Conservation (phyloP, 2,329 filamentous ascomycete species). For the Fusarium secorum region DNA sequence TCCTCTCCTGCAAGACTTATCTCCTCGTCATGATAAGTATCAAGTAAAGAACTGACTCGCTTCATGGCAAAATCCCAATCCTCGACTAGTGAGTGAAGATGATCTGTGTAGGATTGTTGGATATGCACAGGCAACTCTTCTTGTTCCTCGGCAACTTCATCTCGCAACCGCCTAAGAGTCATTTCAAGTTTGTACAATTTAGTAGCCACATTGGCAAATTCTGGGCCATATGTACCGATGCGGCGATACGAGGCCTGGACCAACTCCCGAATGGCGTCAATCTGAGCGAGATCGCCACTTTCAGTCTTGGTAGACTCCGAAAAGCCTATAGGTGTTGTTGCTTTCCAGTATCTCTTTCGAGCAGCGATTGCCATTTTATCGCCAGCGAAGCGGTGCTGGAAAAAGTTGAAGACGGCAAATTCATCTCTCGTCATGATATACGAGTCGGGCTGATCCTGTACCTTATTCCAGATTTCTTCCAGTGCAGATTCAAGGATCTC, state of each 20-base stretch:
- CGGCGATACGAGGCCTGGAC: neutral
- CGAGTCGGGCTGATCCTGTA: constrained; percentile 67
- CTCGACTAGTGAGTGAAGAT: neutral
- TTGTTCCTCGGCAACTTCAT: neutral
- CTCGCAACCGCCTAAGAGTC: neutral
- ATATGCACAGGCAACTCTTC: neutral
- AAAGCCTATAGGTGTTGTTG: neutral
- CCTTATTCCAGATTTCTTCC: constrained; percentile 70
- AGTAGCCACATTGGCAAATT: neutral
- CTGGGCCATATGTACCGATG: neutral
- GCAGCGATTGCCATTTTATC: constrained; percentile 57
- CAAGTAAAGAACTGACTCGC: neutral
- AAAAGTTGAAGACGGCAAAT: constrained; percentile 88
- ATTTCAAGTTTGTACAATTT: neutral
- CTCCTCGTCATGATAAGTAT: neutral
- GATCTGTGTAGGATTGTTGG: neutral
- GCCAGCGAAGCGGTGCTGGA: constrained; percentile 70
- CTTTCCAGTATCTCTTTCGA: constrained; percentile 60
- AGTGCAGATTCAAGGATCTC: constrained; percentile 72
- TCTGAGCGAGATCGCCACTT: neutral
- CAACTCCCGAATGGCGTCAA: neutral
- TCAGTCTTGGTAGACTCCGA: neutral
- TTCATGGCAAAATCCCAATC: neutral
- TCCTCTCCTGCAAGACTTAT: neutral
- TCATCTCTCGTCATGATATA: constrained; percentile 81